These are phyloP conservation scores for Porogramme epimiltina DNA, from an alignment of 1,284 basidiomycete species.

Conservation along the genomic window DNA sequence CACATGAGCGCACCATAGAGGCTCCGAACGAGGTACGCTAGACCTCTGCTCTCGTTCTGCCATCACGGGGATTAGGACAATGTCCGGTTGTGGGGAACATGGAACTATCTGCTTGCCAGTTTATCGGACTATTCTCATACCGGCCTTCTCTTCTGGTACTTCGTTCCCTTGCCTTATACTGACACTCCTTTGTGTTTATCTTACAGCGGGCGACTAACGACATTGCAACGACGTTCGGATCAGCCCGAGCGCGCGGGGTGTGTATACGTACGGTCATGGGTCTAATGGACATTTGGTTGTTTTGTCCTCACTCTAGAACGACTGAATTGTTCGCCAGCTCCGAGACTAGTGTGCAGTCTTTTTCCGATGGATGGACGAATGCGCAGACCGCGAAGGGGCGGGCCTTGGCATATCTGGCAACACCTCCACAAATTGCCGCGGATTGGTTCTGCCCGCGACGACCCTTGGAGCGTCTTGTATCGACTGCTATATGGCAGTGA, in stretches of 20 bases:
- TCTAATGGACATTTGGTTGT: no score
- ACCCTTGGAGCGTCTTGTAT: not conserved
- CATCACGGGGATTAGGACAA: conserved; percentile 17
- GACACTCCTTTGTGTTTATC: conserved; percentile 9
- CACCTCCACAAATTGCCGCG: no score
- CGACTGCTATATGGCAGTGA: not conserved
- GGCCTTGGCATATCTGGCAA: no score
- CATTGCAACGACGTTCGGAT: conserved; percentile 13
- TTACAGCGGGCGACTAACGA: not conserved
- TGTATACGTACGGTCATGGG: not conserved
- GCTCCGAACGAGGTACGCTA: no score
- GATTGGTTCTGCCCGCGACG: no score
- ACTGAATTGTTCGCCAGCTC: no score
- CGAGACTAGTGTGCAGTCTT: no score
- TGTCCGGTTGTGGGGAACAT: conserved; percentile 9
- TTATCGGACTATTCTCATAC: not conserved
- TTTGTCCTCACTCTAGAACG: no score
- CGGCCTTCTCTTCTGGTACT: not conserved
- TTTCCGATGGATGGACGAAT: no score
- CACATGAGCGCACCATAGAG: no score
- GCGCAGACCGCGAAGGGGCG: no score
- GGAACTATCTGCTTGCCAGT: conserved; percentile 3
- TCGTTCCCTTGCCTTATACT: conserved; percentile 6
- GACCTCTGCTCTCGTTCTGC: not conserved
- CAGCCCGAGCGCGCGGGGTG: conserved; percentile 2